Base-by-base conservation (phyloP, 805 yeast genomes). In the Hanseniaspora taiwanica region DNA sequence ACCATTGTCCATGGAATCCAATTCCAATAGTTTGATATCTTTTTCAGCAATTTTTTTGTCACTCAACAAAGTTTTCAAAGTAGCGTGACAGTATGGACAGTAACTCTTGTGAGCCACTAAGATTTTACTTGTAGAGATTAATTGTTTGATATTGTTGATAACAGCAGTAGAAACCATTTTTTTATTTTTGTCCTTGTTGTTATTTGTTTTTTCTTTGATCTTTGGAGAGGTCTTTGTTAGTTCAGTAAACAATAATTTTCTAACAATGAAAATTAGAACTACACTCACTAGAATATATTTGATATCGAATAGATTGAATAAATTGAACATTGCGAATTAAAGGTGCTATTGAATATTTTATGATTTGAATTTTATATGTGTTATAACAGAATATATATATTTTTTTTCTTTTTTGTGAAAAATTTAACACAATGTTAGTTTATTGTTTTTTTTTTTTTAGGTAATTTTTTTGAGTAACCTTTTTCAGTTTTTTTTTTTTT, bases 61-160 rank as follows among this genome's bases (percentile, higher is more conserved):
- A 9, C 59, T 56, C 42, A 63, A 58, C 31, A 65, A 46, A 13
- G 69, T 62, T 39, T 52, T 52, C 42, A 65, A 46, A 17, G 78
- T 55, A 1, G 74, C 71, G 38, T 66, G 56, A 48, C 79, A 74
- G 58, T 69, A 72, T 32, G 85, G 85, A 60, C 86, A 79, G 63
- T 77, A 75, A 33, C 81, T 67, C 64, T 82, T 83, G 33, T 93
- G 77, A 31, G 94, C 94, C 46, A 86, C 74, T 56, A 86, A 81
- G 42, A 85, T 68, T 35, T 76, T 74, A 59, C 81, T 74, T 45
- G 67, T 57, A 50, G 68, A 68, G 63, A 85, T 81, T 48, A 82
- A 68, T 29, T 63, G 57, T 58, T 80, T 73, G 44, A 81, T 83
- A 62, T 68, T 74, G 36, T 66, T 57, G 44, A 70, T 56, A 44